Base-by-base conservation (phyloP, 768 basidiomycete genomes). In the Hericium erinaceus region DNA sequence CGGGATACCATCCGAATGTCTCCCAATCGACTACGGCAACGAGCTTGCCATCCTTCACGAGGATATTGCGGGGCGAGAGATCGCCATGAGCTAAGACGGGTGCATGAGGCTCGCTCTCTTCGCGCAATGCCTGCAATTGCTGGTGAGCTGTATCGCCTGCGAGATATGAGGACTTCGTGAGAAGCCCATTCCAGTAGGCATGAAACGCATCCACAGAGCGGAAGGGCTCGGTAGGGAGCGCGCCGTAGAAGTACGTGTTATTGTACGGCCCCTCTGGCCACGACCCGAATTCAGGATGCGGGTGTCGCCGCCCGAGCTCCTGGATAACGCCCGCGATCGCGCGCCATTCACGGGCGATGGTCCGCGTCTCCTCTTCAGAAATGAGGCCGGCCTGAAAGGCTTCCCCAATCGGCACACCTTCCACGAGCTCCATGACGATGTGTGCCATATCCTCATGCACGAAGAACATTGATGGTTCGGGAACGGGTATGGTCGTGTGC, bases 11-110 rank as follows among this genome's bases (percentile, higher is more conserved):
- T 10, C 73, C 72, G 2, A 66, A 64, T 16, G 58, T 64, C 50
- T 67, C 69, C 73, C 73, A 76, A 57, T 74, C 75, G n/a, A 76
- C 46, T 16, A 75, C 63, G 8, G 64, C 72, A 4, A 68, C 69
- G 48, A 75, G 18, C 18, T 39, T 58, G 18, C 60, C 61, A 22
- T 61, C 67, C 24, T 72, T 62, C 40, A 78, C 67, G 28, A 78
- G 63, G 54, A 78, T 69, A 59, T 79, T 79, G 16, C 72, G 69
- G 15, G 74, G 74, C 39, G 73, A 69, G 39, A 78, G 33, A 57
- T 52, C 50, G 26, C 50, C 50, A 16, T 51, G 50, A 28, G 26
- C 16, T 10, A 51, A 51, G 10, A n/a, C n/a, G 22, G 33, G 26
- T 26, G 26, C 33, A 26, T 51, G 26, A 26, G n/a, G 44, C n/a